phyloP scores from a whole-genome alignment of 169 alveolate genomes.

The Eimeria maxima region DNA sequence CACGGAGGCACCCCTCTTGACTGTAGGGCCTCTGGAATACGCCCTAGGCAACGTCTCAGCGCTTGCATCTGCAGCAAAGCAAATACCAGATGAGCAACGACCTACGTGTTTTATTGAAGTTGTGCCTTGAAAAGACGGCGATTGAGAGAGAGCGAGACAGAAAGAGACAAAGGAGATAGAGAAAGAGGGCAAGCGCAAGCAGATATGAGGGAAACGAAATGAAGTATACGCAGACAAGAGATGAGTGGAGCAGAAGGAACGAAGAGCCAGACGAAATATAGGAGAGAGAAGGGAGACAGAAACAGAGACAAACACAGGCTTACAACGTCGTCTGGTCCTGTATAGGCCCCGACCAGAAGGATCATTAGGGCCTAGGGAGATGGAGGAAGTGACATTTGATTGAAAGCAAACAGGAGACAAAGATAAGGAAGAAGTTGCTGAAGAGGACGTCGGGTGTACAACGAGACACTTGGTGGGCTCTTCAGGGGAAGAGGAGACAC shows the following conservation, averaged over 20 bases:
- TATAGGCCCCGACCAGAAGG: background rate
- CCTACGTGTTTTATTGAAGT: too few species aligned
- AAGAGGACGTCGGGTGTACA: background rate
- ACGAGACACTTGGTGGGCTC: background rate
- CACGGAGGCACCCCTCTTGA: background rate
- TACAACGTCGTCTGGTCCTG: too few species aligned
- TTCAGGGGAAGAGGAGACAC: background rate
- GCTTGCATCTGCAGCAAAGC: constrained; percentile 10
- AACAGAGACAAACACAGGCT: background rate
- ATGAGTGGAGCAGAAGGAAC: background rate
- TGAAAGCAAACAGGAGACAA: background rate
- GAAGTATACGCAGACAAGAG: background rate
- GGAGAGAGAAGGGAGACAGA: background rate
- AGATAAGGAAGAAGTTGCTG: background rate
- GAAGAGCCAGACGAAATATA: background rate
- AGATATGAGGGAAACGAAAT: background rate
- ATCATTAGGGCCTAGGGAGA: background rate
- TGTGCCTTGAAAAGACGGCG: background rate
- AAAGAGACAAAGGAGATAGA: background rate
- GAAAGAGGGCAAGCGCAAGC: background rate
- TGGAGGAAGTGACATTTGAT: background rate
- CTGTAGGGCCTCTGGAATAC: background rate
- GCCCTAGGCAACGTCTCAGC: background rate
- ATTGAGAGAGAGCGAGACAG: background rate
- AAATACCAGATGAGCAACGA: background rate